These are phyloP conservation scores for Salix caprea DNA, from an alignment of 345 rosid species.

Conservation along the genomic window DNA sequence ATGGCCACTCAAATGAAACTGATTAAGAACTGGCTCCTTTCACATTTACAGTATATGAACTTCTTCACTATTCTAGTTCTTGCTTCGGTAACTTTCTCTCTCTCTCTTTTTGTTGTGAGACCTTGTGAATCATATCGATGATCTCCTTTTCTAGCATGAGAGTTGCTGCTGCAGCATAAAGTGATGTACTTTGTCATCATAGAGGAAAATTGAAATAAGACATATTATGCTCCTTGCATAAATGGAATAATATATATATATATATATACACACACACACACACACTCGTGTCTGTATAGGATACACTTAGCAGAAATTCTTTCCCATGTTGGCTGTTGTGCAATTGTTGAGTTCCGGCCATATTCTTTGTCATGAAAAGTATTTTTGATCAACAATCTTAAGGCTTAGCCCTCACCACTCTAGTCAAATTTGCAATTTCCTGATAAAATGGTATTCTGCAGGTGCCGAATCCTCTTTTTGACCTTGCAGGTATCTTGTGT, in stretches of 20 bases:
- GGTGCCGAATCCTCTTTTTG: conserved; percentile 98
- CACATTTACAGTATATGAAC: conserved; percentile 76
- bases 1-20: conserved; percentile 43
- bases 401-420: neutral
- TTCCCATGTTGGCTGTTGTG: neutral
- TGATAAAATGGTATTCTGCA: conserved; percentile 14
- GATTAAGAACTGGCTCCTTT: conserved; percentile 60
- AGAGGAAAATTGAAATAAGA: neutral
- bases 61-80: conserved; percentile 84
- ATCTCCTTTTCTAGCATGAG: neutral
- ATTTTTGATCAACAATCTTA: neutral
- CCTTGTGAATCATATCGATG: neutral
- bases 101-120: neutral
- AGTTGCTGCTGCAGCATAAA: neutral
- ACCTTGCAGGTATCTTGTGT: conserved; percentile 99
- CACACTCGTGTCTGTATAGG: neutral
- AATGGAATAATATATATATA: too few relatives aligned
- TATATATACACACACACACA: too few relatives aligned
- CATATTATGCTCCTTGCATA: neutral
- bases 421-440: neutral
- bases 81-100: conserved; percentile 58
- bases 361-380: neutral
- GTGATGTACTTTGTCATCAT: neutral
- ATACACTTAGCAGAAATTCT: too few relatives aligned
- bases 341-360: neutral